Percentiles rank a stretch among this genome's conserved stretches.
phyloP scores from a whole-genome alignment of 768 basidiomycete species.

The Tylopilus plumbeoviolaceoides region DNA sequence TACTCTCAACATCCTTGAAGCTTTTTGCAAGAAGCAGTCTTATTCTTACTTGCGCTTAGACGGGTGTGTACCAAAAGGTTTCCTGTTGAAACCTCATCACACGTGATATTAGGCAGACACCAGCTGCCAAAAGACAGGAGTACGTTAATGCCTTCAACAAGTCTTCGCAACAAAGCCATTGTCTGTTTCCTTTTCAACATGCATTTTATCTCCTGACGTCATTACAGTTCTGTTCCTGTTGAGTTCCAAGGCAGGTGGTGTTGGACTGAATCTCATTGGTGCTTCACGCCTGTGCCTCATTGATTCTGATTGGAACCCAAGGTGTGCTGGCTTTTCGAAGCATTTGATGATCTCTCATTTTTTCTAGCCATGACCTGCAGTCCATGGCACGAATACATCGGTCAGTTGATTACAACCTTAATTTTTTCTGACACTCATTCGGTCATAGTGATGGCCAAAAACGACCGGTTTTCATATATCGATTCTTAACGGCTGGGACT shows the following conservation, averaged over 20 bases:
- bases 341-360: neutral
- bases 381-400: constrained; percentile 97
- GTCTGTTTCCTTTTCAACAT: constrained; percentile 36
- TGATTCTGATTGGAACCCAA: constrained; percentile 95
- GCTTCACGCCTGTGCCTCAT: constrained; percentile 83
- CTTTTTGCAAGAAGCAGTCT: constrained; percentile 67
- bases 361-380: constrained; percentile 78
- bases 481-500: constrained; percentile 79
- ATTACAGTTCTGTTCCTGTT: constrained; percentile 79
- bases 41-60: constrained; percentile 87
- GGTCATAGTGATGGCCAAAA: constrained; percentile 85
- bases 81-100: constrained; percentile 1
- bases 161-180: constrained; percentile 63
- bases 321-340: constrained; percentile 35
- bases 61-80: constrained; percentile 46
- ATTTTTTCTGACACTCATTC: constrained; percentile 4
- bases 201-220: constrained; percentile 1
- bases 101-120: constrained; percentile 56
- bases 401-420: constrained; percentile 35
- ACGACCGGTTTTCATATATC: constrained; percentile 83
- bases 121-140: constrained; percentile 73
- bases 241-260: constrained; percentile 93
- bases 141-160: constrained; percentile 89
- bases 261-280: constrained; percentile 90
- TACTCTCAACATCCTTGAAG: constrained; percentile 89